These are phyloP conservation scores for Lactarius deliciosus DNA, from an alignment of 768 basidiomycete genomes.

Conservation along the genomic window DNA sequence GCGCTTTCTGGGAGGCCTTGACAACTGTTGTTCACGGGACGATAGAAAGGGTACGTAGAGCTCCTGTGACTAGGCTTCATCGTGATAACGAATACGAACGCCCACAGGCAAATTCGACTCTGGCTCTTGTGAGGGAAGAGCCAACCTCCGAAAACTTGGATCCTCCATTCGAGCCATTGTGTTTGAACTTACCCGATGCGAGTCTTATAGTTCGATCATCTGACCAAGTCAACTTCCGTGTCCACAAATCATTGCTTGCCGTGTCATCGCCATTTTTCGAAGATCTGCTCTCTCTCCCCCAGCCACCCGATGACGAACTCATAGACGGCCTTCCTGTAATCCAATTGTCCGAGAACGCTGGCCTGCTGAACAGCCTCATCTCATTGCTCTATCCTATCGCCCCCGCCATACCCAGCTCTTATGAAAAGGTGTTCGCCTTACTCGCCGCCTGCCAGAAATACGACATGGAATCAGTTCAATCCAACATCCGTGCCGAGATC, in stretches of 20 bases:
- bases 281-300: conserved; percentile 34
- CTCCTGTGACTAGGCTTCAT: no score
- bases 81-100: no score
- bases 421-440: conserved; percentile 8
- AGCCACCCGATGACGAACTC: conserved; percentile 13
- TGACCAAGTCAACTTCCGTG: conserved; percentile 35
- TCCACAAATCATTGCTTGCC: conserved; percentile 35
- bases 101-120: neutral
- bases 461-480: conserved; percentile 25
- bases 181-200: neutral
- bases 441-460: conserved; percentile 31
- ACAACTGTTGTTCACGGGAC: neutral
- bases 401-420: neutral
- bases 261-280: conserved; percentile 36
- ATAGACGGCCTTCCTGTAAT: conserved; percentile 19
- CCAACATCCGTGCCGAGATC: neutral
- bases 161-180: neutral
- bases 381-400: conserved; percentile 4
- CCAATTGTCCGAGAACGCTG: conserved; percentile 11
- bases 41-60: neutral
- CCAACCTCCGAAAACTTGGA: neutral
- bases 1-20: neutral
- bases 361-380: conserved; percentile 11
- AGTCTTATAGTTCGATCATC: conserved; percentile 33
- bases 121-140: neutral